Percentiles rank a stretch among this genome's conserved stretches.
phyloP scores from a whole-genome alignment of 192 early-diverging fungal genomes.

The Paraglomus brasilianum region DNA sequence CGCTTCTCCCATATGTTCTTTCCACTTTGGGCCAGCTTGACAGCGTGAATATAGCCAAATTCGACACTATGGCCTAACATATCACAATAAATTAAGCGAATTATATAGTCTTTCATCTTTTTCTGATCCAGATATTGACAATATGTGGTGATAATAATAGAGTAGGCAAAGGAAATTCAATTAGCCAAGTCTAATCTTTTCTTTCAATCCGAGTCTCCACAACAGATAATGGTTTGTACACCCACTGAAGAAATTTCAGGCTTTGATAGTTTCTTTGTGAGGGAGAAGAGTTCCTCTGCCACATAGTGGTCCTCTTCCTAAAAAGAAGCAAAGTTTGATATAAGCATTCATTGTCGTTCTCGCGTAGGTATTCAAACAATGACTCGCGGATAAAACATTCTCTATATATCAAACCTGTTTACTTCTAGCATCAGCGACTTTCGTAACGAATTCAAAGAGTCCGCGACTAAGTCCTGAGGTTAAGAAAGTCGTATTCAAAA shows the following conservation, averaged over 20 bases:
- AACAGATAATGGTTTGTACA: neutral
- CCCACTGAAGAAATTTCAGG: slow-evolving; percentile 20
- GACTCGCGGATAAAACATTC: no score
- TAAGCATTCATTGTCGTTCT: no score
- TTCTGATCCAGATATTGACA: slow-evolving; percentile 21
- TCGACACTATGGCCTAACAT: slow-evolving; percentile 58
- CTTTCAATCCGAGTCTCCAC: no score
- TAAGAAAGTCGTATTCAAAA: slow-evolving; percentile 19
- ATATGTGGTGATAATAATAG: neutral
- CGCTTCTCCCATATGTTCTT: slow-evolving; percentile 48
- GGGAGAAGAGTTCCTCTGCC: neutral
- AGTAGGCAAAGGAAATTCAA: no score
- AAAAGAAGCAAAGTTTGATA: no score
- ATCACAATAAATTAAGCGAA: slow-evolving; percentile 49
- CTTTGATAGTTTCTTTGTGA: slow-evolving; percentile 21
- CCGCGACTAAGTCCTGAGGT: slow-evolving; percentile 23
- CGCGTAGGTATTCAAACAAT: no score
- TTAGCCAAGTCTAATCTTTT: no score
- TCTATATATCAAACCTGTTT: slow-evolving; percentile 14
- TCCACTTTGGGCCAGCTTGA: slow-evolving; percentile 55
- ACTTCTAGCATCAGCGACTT: slow-evolving; percentile 27
- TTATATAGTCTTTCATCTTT: slow-evolving; percentile 53
- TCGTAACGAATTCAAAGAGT: slow-evolving; percentile 23
- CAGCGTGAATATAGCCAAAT: slow-evolving; percentile 54
- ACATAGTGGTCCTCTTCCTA: slow-evolving; percentile 30